Evolutionary conservation across 2,329 filamentous ascomycete species (phyloP).

Genomic region (Microdochium paspali): DNA sequence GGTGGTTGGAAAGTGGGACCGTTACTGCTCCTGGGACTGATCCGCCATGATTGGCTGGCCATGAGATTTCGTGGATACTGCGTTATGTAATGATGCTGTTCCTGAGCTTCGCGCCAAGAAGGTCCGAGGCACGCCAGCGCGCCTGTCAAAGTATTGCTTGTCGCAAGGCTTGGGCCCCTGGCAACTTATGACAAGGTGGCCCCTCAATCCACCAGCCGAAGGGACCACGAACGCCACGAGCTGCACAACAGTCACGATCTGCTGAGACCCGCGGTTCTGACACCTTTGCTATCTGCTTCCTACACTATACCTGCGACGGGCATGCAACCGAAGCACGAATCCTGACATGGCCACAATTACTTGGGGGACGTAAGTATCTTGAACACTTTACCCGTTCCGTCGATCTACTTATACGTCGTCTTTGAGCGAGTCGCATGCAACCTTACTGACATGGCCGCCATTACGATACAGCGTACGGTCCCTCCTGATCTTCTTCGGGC

Average conservation of each 20-base stretch:
- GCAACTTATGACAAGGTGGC: neutral
- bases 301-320: neutral
- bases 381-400: too few species aligned
- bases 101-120: neutral
- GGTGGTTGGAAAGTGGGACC: neutral
- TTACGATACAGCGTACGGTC: conserved; percentile 35
- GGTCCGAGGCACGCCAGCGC: neutral
- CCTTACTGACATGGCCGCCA: conserved; percentile 4
- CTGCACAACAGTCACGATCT: neutral
- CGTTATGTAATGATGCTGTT: too few species aligned
- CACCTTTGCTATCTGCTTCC: neutral
- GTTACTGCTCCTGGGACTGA: neutral
- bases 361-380: conserved; percentile 36
- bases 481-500: conserved; percentile 55
- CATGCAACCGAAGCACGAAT: conserved; percentile 3
- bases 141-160: neutral
- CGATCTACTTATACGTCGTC: neutral
- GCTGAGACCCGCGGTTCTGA: neutral
- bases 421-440: neutral
- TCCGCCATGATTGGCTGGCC: neutral
- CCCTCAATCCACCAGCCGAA: neutral
- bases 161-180: neutral
- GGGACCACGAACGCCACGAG: neutral
- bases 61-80: too few species aligned
- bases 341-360: conserved; percentile 25